Base-by-base conservation (phyloP, 2,329 filamentous ascomycete genomes). In the Fusarium chaquense region DNA sequence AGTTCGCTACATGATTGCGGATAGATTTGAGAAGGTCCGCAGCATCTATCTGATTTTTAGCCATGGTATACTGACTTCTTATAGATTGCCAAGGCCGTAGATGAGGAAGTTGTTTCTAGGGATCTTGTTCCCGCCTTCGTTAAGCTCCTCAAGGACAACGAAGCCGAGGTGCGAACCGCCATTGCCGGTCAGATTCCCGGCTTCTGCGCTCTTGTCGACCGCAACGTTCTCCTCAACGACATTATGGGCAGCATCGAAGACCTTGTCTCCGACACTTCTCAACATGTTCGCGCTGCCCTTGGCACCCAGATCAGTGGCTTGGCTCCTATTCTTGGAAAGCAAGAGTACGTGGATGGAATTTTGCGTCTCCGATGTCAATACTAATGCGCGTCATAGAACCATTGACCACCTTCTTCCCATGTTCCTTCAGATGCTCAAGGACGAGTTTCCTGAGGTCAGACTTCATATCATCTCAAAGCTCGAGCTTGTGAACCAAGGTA, bases 381-480 rank as follows among this genome's bases (percentile, higher is more conserved):
- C 63, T 71, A 26, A 61, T 33, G 22, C 16, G 10, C 5, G 36
- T 5, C n/a, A 2, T 72, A 96, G 93, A 81, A 99, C 96, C 32
- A 98, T 97, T 73, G 91, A 96, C 74, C 96, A 99, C 79, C 89
- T 99, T 45, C 88, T 99, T 45, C 96, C 96, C 56, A 99, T 99
- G 95, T 98, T 99, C 82, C 87, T 99, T 56, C 93, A 97, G 80
- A 99, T 99, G 96, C 90, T 99, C 76, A 99, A 98, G 87, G 96
- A 99, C 76, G 96, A 99, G 78, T 98, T 98, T 81, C 96, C 96
- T 24, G 96, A 99, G 79, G 96, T 99, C 53, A 92, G 96, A 68
- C 89, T 99, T 63, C 97, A 99, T 83, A 99, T 99, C 80, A 99
- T 99, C 77, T 98, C 96, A n/a, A 99, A 99, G 83, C 90, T 99